phyloP scores from a whole-genome alignment of 345 rosid genomes.

The Brassica nigra region DNA sequence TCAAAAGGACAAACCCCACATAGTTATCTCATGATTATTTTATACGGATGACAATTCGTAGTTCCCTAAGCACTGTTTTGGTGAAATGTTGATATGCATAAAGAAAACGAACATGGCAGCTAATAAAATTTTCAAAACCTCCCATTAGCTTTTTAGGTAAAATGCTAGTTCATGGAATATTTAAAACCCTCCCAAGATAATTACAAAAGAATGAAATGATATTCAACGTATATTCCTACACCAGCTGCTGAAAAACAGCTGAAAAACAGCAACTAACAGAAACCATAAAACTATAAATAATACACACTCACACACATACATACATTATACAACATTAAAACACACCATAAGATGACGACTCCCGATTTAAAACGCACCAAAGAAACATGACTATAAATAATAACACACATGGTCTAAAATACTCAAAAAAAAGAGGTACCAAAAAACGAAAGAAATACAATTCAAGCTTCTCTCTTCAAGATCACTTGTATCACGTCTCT shows the following conservation, averaged over 20 bases:
- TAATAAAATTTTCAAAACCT: not conserved
- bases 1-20: slow-evolving; percentile 37
- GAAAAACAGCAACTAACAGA: slow-evolving; percentile 21
- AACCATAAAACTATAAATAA: slow-evolving; percentile 29
- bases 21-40: slow-evolving; percentile 28
- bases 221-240: slow-evolving; percentile 23
- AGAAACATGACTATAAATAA: slow-evolving; percentile 33
- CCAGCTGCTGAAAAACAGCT: slow-evolving; percentile 34
- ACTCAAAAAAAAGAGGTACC: not conserved
- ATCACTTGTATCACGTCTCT: slow-evolving; percentile 23
- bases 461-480: slow-evolving; percentile 27
- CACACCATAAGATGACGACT: slow-evolving; percentile 5
- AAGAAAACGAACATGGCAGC: not conserved
- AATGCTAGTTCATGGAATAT: not conserved
- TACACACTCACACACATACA: not conserved
- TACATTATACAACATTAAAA: not conserved
- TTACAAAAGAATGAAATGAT: not conserved
- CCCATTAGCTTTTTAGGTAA: slow-evolving; percentile 23
- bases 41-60: slow-evolving; percentile 17
- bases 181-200: not conserved
- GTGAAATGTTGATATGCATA: slow-evolving; percentile 21
- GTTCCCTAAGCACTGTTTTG: not conserved
- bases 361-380: slow-evolving; percentile 24
- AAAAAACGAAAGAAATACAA: slow-evolving; percentile 16
- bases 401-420: slow-evolving; percentile 29